Percentiles rank a stretch among this genome's conserved stretches.
Evolutionary conservation across 495 filamentous ascomycete genomes (phyloP).

Genomic region (Talaromyces adpressus): DNA sequence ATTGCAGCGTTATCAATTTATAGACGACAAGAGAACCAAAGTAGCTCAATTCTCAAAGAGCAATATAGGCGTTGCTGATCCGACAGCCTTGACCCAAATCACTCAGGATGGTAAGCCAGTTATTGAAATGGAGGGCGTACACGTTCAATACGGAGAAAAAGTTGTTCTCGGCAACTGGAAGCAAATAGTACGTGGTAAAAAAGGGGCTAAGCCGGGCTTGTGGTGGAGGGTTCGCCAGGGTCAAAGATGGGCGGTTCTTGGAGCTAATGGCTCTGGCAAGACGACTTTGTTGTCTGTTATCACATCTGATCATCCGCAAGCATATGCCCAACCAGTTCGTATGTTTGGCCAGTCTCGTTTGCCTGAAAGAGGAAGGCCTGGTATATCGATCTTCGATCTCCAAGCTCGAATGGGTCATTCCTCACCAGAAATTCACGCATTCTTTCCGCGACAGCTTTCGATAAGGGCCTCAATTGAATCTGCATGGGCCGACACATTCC

Average conservation of each 20-base stretch:
- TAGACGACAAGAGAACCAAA: background rate
- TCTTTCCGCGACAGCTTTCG: constrained; percentile 76
- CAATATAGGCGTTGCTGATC: background rate
- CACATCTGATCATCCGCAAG: constrained; percentile 90
- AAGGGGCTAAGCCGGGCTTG: constrained; percentile 46
- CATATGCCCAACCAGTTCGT: constrained; percentile 80
- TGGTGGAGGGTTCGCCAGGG: constrained; percentile 79
- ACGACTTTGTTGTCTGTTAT: constrained; percentile 89
- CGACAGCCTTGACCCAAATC: background rate
- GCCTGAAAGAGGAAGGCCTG: constrained; percentile 61
- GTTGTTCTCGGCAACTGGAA: constrained; percentile 71
- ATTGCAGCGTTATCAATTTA: background rate
- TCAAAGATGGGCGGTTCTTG: constrained; percentile 85
- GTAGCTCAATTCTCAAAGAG: background rate
- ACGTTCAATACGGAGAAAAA: constrained; percentile 72
- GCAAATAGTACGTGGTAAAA: constrained; percentile 42
- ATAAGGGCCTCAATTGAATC: constrained; percentile 70
- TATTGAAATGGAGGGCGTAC: constrained; percentile 79
- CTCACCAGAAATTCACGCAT: constrained; percentile 85
- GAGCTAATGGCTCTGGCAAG: constrained; percentile 76
- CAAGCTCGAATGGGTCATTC: constrained; percentile 87
- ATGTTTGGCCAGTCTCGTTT: constrained; percentile 78
- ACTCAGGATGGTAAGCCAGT: constrained; percentile 49
- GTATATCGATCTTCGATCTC: constrained; percentile 85
- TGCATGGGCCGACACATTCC: constrained; percentile 85